Percentiles rank a stretch among this genome's conserved stretches.
These are phyloP conservation scores for Colletotrichum nymphaeae DNA, from an alignment of 2,329 filamentous ascomycete genomes.

Conservation along the genomic window DNA sequence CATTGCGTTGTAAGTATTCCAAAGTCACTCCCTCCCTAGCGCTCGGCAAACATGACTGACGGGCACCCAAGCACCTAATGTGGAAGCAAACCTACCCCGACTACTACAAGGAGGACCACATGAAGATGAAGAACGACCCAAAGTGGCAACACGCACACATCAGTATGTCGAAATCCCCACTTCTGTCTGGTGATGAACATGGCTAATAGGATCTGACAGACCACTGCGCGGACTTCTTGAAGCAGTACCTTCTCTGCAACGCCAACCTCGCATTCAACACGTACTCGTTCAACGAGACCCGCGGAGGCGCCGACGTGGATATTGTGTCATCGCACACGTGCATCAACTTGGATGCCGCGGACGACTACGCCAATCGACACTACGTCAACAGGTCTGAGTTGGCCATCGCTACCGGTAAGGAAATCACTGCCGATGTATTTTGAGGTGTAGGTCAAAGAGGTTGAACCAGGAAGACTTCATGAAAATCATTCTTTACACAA, in stretches of 20 bases:
- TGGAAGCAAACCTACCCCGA: background rate
- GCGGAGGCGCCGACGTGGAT: background rate
- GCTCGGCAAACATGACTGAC: background rate
- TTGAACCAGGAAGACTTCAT: no score
- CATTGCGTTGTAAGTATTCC: background rate
- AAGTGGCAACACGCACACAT: background rate
- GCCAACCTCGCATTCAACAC: background rate
- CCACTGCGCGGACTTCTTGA: background rate
- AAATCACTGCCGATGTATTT: background rate
- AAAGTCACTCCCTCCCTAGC: no score
- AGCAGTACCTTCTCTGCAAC: background rate
- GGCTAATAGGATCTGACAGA: background rate
- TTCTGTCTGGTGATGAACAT: no score
- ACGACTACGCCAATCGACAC: background rate
- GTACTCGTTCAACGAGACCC: background rate
- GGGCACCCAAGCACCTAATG: background rate
- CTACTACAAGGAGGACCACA: background rate
- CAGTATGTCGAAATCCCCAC: background rate
- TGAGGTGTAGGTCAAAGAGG: no score
- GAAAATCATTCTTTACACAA: no score
- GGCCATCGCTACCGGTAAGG: background rate
- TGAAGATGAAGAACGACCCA: background rate
- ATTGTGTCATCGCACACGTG: background rate
- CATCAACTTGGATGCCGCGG: background rate
- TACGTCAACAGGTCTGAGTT: background rate